A percentile compares a stretch with the other conserved stretches of the same genome.
phyloP scores from a whole-genome alignment of 257 asterid genomes.

The Solanum bulbocastanum region DNA sequence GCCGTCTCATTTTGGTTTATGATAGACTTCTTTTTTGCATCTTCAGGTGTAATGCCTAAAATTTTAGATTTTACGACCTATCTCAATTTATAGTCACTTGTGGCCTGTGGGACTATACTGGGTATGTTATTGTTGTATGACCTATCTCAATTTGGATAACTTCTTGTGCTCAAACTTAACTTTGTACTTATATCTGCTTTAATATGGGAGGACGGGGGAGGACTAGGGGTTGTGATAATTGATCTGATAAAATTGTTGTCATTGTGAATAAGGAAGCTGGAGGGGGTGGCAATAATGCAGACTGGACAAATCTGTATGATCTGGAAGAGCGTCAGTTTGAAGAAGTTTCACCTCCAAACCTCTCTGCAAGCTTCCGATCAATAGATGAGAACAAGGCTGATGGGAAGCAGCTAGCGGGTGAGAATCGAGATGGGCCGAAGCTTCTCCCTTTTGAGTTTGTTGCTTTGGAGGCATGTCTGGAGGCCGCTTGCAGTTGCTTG shows the following conservation, averaged over 20 bases:
- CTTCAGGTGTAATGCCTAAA: not conserved
- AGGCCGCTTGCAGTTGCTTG: slow-evolving; percentile 91
- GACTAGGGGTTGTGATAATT: not conserved
- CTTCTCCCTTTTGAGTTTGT: slow-evolving; percentile 94
- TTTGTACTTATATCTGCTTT: not conserved
- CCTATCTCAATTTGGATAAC: not conserved
- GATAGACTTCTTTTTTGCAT: not conserved
- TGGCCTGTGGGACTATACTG: not conserved
- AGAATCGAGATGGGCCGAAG: slow-evolving; percentile 78
- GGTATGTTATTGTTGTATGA: not conserved
- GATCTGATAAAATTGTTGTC: not conserved
- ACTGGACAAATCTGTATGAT: slow-evolving; percentile 82
- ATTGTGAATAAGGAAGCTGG: slow-evolving; percentile 60
- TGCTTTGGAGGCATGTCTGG: slow-evolving; percentile 96
- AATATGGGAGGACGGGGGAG: not conserved
- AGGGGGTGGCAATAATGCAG: slow-evolving; percentile 43
- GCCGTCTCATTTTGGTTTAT: not conserved
- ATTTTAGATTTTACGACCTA: not conserved
- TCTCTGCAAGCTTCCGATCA: slow-evolving; percentile 36
- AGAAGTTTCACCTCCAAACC: slow-evolving; percentile 35
- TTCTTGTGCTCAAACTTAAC: not conserved
- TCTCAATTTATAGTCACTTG: not conserved
- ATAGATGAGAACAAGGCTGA: slow-evolving; percentile 45
- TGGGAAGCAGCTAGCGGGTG: slow-evolving; percentile 43
- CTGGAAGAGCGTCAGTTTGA: slow-evolving; percentile 53